phyloP scores from a whole-genome alignment of 768 basidiomycete genomes.

The Pulveroboletus frians region DNA sequence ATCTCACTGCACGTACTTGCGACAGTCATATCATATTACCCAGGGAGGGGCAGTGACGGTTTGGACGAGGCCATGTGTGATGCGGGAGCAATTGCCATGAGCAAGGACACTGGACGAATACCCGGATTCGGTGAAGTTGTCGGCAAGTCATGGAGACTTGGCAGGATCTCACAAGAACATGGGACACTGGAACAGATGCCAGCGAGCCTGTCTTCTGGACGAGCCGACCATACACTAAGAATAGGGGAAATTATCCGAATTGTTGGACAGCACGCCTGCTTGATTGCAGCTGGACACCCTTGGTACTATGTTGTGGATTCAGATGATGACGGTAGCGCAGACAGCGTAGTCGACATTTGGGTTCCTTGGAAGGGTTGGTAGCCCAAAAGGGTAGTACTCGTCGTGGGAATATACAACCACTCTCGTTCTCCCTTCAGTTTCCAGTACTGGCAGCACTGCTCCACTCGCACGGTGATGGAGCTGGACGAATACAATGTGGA shows the following conservation, averaged over 20 bases:
- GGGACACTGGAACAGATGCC: conserved; percentile 53
- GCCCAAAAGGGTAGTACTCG: neutral
- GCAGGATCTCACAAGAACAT: conserved; percentile 74
- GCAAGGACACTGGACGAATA: conserved; percentile 76
- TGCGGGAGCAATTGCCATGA: conserved; percentile 81
- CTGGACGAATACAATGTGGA: conserved; percentile 68
- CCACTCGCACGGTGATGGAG: conserved; percentile 41
- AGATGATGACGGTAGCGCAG: conserved; percentile 40
- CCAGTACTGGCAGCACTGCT: neutral
- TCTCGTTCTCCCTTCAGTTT: neutral
- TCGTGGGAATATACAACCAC: conserved; percentile 21
- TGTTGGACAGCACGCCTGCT: conserved; percentile 81
- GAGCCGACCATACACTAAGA: conserved; percentile 31
- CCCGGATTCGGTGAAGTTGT: conserved; percentile 69
- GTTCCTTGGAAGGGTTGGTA: conserved; percentile 87
- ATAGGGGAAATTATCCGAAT: conserved; percentile 66
- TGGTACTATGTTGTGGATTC: conserved; percentile 85
- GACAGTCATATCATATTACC: conserved; percentile 77
- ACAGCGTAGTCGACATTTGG: conserved; percentile 73
- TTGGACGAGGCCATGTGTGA: conserved; percentile 78
- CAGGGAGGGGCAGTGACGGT: conserved; percentile 55
- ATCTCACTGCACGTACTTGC: conserved; percentile 68
- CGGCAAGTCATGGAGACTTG: conserved; percentile 58
- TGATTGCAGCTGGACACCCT: conserved; percentile 72
- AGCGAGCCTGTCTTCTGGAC: conserved; percentile 6